Base-by-base conservation (phyloP, 179 eudicot species). In the Carnegiea gigantea region DNA sequence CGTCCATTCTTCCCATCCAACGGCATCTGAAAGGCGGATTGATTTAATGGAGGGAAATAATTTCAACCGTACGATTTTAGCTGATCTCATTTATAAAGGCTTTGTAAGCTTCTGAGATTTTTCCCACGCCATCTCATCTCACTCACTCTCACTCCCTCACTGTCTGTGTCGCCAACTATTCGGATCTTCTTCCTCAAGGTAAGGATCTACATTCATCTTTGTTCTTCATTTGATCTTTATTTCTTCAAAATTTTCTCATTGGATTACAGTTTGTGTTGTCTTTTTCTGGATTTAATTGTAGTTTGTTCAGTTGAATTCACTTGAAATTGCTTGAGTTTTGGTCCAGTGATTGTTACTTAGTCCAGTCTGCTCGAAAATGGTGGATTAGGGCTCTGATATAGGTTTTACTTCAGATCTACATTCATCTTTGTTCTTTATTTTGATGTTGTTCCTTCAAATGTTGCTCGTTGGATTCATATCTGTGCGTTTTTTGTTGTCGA, bases 41-140 rank as follows among this genome's bases (percentile, higher is more conserved):
- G 74, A n/a, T 38, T 18, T 59, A 85, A 9, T 75, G 87, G 90
- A 86, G 92, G 92, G 89, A 86, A 82, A 84, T 46, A 89, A 79
- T 82, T 18, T 0, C 40, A 77, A 73, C 86, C 90, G 88, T 89
- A 30, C 78, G 89, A 84, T 84, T 75, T 24, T 18, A 60, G 11
- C 36, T 2, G 6, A 18, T 17, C 54, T 49, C 76, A 70, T 78
- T 77, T 86, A 86, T 85, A 86, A 82, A 80, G 75, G 74, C 78
- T 21, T 74, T 43, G 6, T 64, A 54, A 15, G 70, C 68, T 36
- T 60, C 71, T 23, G 57, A 60, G 78, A 57, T 60, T 75, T 28
- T 33, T 30, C 46, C 43, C 73, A 70, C 73, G 23, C 71, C n/a
- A 70, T 70, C 73, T 36, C 73, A 17, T 70, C 73, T 33, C 36